Base-by-base conservation (phyloP, 805 yeast genomes). In the Zygoascus ofunaensis region DNA sequence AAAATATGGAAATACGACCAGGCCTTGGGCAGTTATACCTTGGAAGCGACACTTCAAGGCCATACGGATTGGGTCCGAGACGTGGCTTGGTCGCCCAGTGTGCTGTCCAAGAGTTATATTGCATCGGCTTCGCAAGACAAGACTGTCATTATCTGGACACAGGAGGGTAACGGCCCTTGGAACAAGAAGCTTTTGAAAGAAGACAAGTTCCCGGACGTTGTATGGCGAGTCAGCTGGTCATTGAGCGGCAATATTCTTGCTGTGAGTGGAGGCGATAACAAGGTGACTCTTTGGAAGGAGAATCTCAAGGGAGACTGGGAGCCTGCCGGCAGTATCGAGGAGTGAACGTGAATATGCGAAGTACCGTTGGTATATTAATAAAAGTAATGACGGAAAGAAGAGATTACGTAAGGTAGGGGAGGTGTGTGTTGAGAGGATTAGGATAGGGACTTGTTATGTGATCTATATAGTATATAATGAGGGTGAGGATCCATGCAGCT, bases 21-120 rank as follows among this genome's bases (percentile, higher is more conserved):
- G 8, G 64, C 73, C 4, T 55, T 57, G 39, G 74, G 72, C 53
- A 74, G 74, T 22, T 87, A 84, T 61, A 72, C 72, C 21, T 73
- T 80, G 56, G 96, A 90, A 63, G 80, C 80, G 36, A 74, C 77
- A 22, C 73, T 92, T 44, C 80, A 79, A 51, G 98, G 97, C 34
- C 98, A 92, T 64, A 72, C 85, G 15, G 98, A 92, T 64, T 92
- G 99, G 99, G 97, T 92, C 28, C 80, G 98, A 65, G 99, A 92
- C 62, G 97, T 90, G 49, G 87, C 94, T 3, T 92, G 98, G 98
- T 87, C 96, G 18, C 96, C 97, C 39, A 80, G 95, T 1, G 79
- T 86, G 39, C 73, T 92, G 50, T 75, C 86, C 39, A 82, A 85
- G 55, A 80, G 94, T 12, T 90, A 87, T 62, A 83, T 92, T 56